Evolutionary conservation across 2,329 filamentous ascomycete genomes (phyloP).

Genomic region (Epicoccum sorghinum): DNA sequence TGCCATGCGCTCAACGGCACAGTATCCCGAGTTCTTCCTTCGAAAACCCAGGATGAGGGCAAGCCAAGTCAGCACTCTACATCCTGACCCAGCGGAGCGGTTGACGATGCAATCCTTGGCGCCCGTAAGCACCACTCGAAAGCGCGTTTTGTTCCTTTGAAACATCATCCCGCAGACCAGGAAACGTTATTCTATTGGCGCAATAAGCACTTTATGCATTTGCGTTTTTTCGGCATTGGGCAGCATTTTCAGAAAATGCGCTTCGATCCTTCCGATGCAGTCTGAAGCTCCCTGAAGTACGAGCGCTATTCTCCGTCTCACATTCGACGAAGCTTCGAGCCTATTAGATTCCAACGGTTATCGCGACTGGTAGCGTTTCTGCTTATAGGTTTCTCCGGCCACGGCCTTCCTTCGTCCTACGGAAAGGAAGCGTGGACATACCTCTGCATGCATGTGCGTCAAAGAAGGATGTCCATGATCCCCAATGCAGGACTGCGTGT

Average conservation of each 20-base stretch:
- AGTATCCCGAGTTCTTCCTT: background rate
- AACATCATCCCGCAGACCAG: background rate
- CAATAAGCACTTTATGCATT: background rate
- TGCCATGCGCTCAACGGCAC: background rate
- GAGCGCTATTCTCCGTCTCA: slow-evolving; percentile 5
- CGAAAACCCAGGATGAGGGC: background rate
- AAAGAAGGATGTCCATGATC: background rate
- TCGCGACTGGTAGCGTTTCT: slow-evolving; percentile 1
- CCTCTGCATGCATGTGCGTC: background rate
- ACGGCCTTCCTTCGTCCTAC: background rate
- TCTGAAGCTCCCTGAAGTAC: background rate
- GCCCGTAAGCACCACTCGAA: slow-evolving; percentile 21
- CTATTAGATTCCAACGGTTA: slow-evolving; percentile 1
- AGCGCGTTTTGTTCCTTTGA: slow-evolving; percentile 3
- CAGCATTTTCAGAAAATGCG: background rate
- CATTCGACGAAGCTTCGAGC: background rate
- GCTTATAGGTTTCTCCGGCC: background rate
- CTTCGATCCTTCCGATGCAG: slow-evolving; percentile 2
- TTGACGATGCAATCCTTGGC: slow-evolving; percentile 15
- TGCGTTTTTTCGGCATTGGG: slow-evolving; percentile 1
- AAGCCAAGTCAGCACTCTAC: background rate
- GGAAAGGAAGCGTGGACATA: background rate
- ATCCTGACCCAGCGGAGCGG: slow-evolving; percentile 1
- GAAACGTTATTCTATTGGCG: background rate
- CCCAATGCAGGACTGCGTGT: slow-evolving; percentile 7